Base-by-base conservation (phyloP, 2,329 filamentous ascomycete species). In the Clarireedia sp. region DNA sequence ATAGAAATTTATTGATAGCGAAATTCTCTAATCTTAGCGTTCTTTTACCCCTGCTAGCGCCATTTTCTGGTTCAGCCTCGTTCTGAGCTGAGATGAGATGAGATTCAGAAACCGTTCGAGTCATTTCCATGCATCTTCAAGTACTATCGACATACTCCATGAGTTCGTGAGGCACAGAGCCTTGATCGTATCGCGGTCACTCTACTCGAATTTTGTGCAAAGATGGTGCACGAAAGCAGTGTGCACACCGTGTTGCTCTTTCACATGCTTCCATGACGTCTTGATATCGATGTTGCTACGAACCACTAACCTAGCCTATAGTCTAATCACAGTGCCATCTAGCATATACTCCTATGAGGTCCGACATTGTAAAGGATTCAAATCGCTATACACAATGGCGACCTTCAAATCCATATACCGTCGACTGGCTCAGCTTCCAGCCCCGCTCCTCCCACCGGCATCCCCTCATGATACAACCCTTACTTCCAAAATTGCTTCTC, bases 371-470 rank as follows among this genome's bases (percentile, higher is more conserved):
- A 8, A 19, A 17, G 5, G 7, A n/a, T n/a, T 41, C 16, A 9
- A n/a, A 41, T 10, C 3, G 9, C 38, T 16, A 38, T n/a, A 45
- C 23, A 50, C n/a, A 36, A 54, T 50, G 45, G 8, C 45, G 10
- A 36, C 45, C 17, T 54, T 54, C 37, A 36, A 41, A 41, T 49
- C 45, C 24, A 26, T 54, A 6, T 36, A 50, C 12, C 16, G 10
- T 16, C 45, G 24, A 40, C 57, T 59, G 9, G 44, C 50, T 24
- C 33, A 26, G 5, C 19, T 48, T 46, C 47, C 53, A 33, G 41
- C 67, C 37, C 62, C 68, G 45, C 53, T 70, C 33, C 57, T 68
- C 53, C 47, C 65, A 60, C 57, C 61, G 62, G n/a, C 57, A 48
- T 46, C 46, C 16, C 56, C 61, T 10, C 55, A 55, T 45, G 57